Evolutionary conservation across 78 protist species (phyloP).

Genomic region (Planoprotostelium fungivorum): DNA sequence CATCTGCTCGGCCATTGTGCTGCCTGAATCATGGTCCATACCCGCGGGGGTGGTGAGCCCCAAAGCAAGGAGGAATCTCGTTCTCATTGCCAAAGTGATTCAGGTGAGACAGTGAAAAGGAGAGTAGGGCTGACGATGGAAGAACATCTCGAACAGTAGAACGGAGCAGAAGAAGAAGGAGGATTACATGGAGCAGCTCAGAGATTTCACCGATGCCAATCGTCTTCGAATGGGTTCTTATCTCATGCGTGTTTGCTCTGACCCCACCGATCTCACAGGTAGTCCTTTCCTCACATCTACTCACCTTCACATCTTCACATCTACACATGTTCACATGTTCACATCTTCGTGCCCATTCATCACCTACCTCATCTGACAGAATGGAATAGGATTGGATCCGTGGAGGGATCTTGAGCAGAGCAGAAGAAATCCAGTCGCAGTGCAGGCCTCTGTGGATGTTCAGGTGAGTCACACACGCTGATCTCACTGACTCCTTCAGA

Average conservation of each 20-base stretch:
- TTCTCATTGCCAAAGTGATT: background rate
- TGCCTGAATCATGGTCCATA: background rate
- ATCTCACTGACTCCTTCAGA: background rate
- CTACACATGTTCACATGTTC: no score
- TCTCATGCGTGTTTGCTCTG: background rate
- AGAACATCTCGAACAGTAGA: background rate
- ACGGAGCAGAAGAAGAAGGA: background rate
- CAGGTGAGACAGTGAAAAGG: no score
- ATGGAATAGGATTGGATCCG: background rate
- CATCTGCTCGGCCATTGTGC: background rate
- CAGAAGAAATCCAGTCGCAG: background rate
- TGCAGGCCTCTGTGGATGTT: background rate
- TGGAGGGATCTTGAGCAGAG: background rate
- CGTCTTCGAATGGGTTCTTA: background rate
- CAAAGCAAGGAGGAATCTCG: background rate
- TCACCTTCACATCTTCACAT: no score
- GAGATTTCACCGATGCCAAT: background rate
- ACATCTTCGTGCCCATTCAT: no score
- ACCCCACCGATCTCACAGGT: background rate
- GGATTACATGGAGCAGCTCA: background rate
- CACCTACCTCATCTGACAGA: background rate
- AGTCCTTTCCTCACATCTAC: background rate
- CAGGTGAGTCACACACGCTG: background rate
- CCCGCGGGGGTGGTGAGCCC: background rate
- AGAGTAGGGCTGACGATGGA: no score